Evolutionary conservation across 1,284 basidiomycete species (phyloP), one percentile per base, ranked within the genome.

Genomic region (Marasmius fiardii): DNA sequence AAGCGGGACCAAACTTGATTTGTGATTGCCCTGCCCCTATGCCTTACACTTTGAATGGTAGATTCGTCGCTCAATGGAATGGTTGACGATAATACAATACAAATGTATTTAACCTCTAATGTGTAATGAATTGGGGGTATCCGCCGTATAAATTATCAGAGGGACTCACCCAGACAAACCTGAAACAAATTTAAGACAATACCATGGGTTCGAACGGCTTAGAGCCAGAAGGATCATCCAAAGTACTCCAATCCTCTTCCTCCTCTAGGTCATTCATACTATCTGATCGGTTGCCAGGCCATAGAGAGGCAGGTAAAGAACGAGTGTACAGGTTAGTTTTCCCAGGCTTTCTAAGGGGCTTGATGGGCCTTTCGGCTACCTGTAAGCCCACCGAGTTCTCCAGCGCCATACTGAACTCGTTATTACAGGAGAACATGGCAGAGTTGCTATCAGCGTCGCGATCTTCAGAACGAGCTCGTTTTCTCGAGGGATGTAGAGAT

Each of bases 191-290:
- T 31, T 28, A 59, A 26, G 51, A 39, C 4, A 56, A 39, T 11
- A 26, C 20, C 53, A 52, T 60, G 12, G 56, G 54, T 24, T 60
- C 51, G 24, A 44, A 54, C 28, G 52, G 34, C 24, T 37, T 41
- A 7, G 31, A 37, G 21, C 47, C 41, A 24, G 20, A n/a, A n/a
- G n/a, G n/a, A n/a, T n/a, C 31, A n/a, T 53, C 43, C n/a, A 52
- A 20, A 33, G 18, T 41, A 57, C 71, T 74, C 72, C 72, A 74
- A 61, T 70, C 71, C 43, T 72, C 69, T 53, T 71, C 69, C 53
- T 66, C 66, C 37, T 62, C 31, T 48, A 54, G 5, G 28, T 31
- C 26, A 52, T 55, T 43, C 45, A 23, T 35, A 31, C 14, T 6
- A 8, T 49, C 26, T 16, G 8, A 49, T 43, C 20, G 58, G 34